Conservation (phyloP, 148 eudicot species). For the Heliosperma pusillum region DNA sequence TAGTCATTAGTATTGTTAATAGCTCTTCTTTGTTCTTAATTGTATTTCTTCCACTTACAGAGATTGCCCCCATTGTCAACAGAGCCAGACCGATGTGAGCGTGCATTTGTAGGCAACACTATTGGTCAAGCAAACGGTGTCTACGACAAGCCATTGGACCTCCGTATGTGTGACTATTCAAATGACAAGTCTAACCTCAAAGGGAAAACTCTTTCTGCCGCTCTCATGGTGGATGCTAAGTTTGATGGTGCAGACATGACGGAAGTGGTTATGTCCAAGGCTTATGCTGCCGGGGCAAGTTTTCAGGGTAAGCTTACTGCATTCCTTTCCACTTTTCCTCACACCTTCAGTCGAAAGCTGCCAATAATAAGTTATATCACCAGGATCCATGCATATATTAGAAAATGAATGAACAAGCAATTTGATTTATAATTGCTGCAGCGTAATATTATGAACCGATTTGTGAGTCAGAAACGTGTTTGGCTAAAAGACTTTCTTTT, state of each 20-base stretch:
- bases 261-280: slow-evolving; percentile 98
- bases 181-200: slow-evolving; percentile 87
- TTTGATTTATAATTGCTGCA: background rate
- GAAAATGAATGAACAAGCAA: background rate
- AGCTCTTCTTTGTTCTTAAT: slow-evolving; percentile 10
- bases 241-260: slow-evolving; percentile 99
- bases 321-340: background rate
- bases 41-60: slow-evolving; percentile 36
- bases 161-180: slow-evolving; percentile 81
- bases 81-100: slow-evolving; percentile 81
- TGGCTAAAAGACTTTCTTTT: background rate
- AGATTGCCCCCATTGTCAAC: slow-evolving; percentile 95
- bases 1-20: background rate
- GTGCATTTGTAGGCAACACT: slow-evolving; percentile 95
- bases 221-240: slow-evolving; percentile 93
- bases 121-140: slow-evolving; percentile 99
- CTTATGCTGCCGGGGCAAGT: slow-evolving; percentile 98
- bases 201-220: slow-evolving; percentile 92
- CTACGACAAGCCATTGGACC: slow-evolving; percentile 89
- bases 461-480: background rate
- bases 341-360: too few species aligned
- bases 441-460: too few species aligned
- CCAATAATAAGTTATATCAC: too few species aligned
- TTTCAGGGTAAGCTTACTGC: slow-evolving; percentile 58
- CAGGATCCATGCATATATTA: too few species aligned